A percentile compares a stretch with the other conserved stretches of the same genome.
These are phyloP conservation scores for Quercus ilex DNA, from an alignment of 306 rosid genomes.

Conservation along the genomic window DNA sequence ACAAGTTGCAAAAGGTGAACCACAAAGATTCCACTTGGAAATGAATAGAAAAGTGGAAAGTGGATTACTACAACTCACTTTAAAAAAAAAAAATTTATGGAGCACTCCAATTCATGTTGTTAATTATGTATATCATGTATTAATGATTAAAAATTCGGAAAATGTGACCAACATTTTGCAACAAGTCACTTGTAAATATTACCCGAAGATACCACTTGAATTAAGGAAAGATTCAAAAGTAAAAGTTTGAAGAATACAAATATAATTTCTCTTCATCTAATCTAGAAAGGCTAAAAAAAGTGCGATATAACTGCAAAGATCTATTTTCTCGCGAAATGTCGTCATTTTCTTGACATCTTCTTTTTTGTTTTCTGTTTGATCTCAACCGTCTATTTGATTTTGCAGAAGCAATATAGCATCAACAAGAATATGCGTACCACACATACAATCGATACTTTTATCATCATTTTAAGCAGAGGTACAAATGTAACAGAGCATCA, in stretches of 20 bases:
- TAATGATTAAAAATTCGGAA: not conserved
- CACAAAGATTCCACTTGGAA: not conserved
- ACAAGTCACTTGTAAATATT: not conserved
- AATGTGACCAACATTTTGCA: too few species aligned
- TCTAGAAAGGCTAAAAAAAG: not conserved
- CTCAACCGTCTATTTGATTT: not conserved
- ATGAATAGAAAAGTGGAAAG: not conserved
- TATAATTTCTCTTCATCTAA: too few species aligned
- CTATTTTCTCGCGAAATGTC: constrained; percentile 4
- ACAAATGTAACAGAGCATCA: not conserved
- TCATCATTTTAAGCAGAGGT: not conserved
- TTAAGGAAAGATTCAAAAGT: not conserved
- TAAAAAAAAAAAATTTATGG: not conserved
- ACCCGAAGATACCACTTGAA: not conserved
- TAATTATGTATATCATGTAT: not conserved
- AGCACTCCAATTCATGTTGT: not conserved
- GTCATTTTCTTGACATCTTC: constrained; percentile 24
- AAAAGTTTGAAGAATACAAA: too few species aligned
- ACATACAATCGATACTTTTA: too few species aligned
- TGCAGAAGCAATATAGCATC: not conserved
- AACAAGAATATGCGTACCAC: not conserved
- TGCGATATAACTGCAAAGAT: not conserved
- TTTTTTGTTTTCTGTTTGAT: not conserved
- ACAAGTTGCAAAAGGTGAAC: not conserved
- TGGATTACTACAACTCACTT: not conserved